phyloP scores from a whole-genome alignment of 1,284 basidiomycete genomes.

The Microbotryomycetes sp. region DNA sequence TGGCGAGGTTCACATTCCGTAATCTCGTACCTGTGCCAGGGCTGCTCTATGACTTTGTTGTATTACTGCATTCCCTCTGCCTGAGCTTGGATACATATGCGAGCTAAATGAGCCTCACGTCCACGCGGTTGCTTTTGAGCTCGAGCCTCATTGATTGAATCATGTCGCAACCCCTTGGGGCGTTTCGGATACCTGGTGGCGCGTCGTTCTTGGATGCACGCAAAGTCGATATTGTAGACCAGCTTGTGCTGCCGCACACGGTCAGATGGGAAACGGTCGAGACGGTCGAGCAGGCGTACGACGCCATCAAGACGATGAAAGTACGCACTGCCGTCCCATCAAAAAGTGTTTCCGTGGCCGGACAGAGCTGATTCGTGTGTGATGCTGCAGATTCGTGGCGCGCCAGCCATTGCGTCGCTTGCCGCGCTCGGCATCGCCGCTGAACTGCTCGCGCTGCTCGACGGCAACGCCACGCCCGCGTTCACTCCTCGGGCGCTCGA shows the following conservation, averaged over 20 bases:
- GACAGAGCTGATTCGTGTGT: not conserved
- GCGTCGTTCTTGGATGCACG: slow-evolving; percentile 23
- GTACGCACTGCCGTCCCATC: slow-evolving; percentile 41
- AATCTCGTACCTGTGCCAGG: too few relatives aligned
- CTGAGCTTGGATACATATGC: too few relatives aligned
- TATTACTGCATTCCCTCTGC: too few relatives aligned
- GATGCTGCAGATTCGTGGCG: slow-evolving; percentile 66
- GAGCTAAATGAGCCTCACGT: too few relatives aligned
- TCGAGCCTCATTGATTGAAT: too few relatives aligned
- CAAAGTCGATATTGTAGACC: slow-evolving; percentile 36
- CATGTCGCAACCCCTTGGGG: slow-evolving; percentile 7
- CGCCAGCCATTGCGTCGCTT: slow-evolving; percentile 86
- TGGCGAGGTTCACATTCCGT: slow-evolving; percentile 56
- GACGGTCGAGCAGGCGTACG: slow-evolving; percentile 69
- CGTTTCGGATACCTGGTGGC: slow-evolving; percentile 26
- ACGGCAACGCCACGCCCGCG: slow-evolving; percentile 46
- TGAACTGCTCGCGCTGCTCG: slow-evolving; percentile 41
- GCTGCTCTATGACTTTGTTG: too few relatives aligned
- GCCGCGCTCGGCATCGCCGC: slow-evolving; percentile 70
- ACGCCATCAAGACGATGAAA: slow-evolving; percentile 90
- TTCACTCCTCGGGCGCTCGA: slow-evolving; percentile 45
- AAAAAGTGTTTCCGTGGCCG: too few relatives aligned
- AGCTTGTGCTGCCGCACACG: slow-evolving; percentile 48
- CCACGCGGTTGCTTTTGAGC: too few relatives aligned
- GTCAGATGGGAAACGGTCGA: slow-evolving; percentile 64